phyloP scores from a whole-genome alignment of 257 asterid species.

The Lantana camara region DNA sequence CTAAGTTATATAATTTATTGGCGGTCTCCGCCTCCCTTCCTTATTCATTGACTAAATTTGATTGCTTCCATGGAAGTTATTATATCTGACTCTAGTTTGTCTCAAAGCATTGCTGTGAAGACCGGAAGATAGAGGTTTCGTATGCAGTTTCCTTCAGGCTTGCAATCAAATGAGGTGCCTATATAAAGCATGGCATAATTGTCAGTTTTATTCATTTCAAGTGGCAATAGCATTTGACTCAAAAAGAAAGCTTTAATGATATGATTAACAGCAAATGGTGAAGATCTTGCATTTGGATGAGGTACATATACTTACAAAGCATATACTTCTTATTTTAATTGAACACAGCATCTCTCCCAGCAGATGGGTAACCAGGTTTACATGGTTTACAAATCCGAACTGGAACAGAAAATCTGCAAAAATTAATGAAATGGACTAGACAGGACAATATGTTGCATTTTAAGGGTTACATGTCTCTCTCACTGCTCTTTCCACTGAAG shows the following conservation, averaged over 20 bases:
- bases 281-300: constrained; percentile 22
- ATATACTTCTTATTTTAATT: constrained; percentile 18
- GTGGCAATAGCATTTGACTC: neutral
- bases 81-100: constrained; percentile 15
- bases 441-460: constrained; percentile 16
- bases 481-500: constrained; percentile 45
- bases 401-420: constrained; percentile 16
- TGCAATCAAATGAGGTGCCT: constrained; percentile 10
- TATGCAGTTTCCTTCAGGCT: neutral
- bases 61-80: constrained; percentile 7
- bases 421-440: constrained; percentile 17
- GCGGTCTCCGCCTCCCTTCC: neutral
- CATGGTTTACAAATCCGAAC: constrained; percentile 24
- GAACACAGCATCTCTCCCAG: constrained; percentile 7
- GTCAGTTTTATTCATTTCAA: constrained; percentile 11
- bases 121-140: neutral
- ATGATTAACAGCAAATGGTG: constrained; percentile 13
- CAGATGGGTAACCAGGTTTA: constrained; percentile 19
- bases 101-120: neutral
- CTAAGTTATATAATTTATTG: neutral
- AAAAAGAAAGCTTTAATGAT: neutral
- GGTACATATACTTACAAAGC: constrained; percentile 3
- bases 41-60: neutral
- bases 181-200: neutral
- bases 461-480: constrained; percentile 26